These are phyloP conservation scores for Lipomyces mesembrius DNA, from an alignment of 805 yeast genomes.

Conservation along the genomic window DNA sequence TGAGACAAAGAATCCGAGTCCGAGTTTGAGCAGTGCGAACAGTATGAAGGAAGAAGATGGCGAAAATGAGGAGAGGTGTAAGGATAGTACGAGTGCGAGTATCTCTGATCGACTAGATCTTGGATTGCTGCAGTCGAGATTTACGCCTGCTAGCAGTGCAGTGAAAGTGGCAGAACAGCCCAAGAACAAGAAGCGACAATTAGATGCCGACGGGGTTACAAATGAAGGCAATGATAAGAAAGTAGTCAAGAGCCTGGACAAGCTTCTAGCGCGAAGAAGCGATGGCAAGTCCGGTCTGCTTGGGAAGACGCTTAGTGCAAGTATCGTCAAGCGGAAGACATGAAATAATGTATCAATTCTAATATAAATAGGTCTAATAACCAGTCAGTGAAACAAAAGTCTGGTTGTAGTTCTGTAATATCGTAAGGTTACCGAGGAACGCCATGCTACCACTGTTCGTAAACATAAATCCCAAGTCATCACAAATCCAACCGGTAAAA, in stretches of 20 bases:
- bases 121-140: not conserved
- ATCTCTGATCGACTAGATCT: not conserved
- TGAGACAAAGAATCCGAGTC: not conserved
- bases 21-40: not conserved
- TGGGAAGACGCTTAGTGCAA: not conserved
- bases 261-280: not conserved
- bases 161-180: not conserved
- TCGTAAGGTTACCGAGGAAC: not conserved
- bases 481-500: not conserved
- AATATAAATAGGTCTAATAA: not conserved
- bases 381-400: not conserved
- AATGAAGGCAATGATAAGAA: not conserved
- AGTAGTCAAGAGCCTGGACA: not conserved
- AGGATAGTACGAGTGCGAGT: not conserved
- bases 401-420: not conserved
- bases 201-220: not conserved
- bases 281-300: not conserved
- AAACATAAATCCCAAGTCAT: not conserved
- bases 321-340: not conserved
- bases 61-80: not conserved
- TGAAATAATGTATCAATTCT: not conserved
- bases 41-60: not conserved
- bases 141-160: not conserved
- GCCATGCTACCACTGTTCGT: not conserved
- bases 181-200: slow-evolving; percentile 2